These are phyloP conservation scores for Crithidia fasciculata DNA, from an alignment of 208 protist genomes.

Conservation along the genomic window DNA sequence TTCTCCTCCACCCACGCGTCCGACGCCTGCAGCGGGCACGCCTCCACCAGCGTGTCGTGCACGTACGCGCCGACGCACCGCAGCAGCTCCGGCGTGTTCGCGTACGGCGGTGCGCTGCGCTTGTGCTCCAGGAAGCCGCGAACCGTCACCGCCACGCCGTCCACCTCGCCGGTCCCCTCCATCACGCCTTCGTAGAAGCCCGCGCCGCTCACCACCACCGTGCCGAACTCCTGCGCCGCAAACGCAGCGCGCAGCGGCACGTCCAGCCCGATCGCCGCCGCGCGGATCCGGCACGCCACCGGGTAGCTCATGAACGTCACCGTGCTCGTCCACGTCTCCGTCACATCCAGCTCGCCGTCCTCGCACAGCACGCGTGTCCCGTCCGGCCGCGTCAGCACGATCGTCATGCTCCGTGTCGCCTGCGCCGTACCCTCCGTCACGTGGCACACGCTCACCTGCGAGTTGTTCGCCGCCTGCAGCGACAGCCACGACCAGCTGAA, in stretches of 20 bases:
- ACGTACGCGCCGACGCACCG: constrained; percentile 48
- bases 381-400: constrained; percentile 26
- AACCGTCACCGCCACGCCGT: constrained; percentile 27
- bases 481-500: constrained; percentile 55
- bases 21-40: constrained; percentile 49
- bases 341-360: constrained; percentile 36
- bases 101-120: constrained; percentile 16
- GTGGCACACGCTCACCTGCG: constrained; percentile 49
- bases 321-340: constrained; percentile 55
- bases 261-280: constrained; percentile 36
- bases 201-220: constrained; percentile 36
- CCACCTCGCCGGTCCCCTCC: constrained; percentile 28
- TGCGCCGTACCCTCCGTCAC: constrained; percentile 14
- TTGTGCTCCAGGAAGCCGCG: constrained; percentile 59
- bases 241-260: constrained; percentile 39
- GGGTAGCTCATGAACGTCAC: constrained; percentile 62
- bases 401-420: constrained; percentile 22
- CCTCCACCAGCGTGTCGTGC: constrained; percentile 25
- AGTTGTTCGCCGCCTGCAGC: constrained; percentile 34
- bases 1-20: constrained; percentile 50
- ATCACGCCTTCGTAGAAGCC: constrained; percentile 67
- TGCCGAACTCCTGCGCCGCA: constrained; percentile 59
- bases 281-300: constrained; percentile 25
- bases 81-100: constrained; percentile 36
- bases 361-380: constrained; percentile 24